These are phyloP conservation scores for Thelephora aurantiotincta DNA, from an alignment of 768 basidiomycete genomes.

Conservation along the genomic window DNA sequence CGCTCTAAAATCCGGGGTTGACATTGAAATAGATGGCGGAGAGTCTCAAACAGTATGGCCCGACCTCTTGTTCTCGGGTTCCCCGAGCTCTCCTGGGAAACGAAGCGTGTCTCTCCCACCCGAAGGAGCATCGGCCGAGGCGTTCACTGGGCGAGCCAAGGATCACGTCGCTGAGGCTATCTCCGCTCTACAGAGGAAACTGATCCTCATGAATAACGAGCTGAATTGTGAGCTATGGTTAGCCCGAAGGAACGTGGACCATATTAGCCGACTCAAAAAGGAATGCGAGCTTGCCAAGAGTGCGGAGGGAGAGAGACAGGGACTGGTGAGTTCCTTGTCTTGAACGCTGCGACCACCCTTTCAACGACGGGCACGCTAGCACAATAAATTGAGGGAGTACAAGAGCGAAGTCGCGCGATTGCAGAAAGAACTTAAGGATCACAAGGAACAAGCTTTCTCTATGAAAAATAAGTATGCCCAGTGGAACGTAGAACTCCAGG, in stretches of 20 bases:
- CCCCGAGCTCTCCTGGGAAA: slow-evolving; percentile 12
- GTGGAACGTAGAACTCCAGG: slow-evolving; percentile 74
- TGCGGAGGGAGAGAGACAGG: slow-evolving; percentile 73
- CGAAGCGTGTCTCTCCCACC: slow-evolving; percentile 7
- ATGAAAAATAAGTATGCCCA: slow-evolving; percentile 71
- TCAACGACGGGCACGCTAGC: slow-evolving; percentile 25
- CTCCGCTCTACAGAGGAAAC: slow-evolving; percentile 59
- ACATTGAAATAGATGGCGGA: slow-evolving; percentile 37
- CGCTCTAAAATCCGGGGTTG: slow-evolving; percentile 55
- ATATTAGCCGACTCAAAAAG: slow-evolving; percentile 69
- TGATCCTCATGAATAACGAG: slow-evolving; percentile 62
- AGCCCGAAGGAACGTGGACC: slow-evolving; percentile 66
- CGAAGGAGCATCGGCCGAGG: slow-evolving; percentile 7
- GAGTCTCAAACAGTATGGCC: slow-evolving; percentile 41
- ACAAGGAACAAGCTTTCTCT: slow-evolving; percentile 57
- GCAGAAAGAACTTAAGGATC: slow-evolving; percentile 55
- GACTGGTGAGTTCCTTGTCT: slow-evolving; percentile 37
- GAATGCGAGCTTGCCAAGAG: slow-evolving; percentile 58
- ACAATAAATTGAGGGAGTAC: slow-evolving; percentile 72
- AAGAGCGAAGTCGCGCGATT: slow-evolving; percentile 51
- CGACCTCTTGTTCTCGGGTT: slow-evolving; percentile 5
- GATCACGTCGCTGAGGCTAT: slow-evolving; percentile 50
- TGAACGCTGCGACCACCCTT: background rate
- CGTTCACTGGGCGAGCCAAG: slow-evolving; percentile 4
- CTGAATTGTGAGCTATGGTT: slow-evolving; percentile 81